These are phyloP conservation scores for Harringtonia aguacate DNA, from an alignment of 2,329 filamentous ascomycete genomes.

Conservation along the genomic window DNA sequence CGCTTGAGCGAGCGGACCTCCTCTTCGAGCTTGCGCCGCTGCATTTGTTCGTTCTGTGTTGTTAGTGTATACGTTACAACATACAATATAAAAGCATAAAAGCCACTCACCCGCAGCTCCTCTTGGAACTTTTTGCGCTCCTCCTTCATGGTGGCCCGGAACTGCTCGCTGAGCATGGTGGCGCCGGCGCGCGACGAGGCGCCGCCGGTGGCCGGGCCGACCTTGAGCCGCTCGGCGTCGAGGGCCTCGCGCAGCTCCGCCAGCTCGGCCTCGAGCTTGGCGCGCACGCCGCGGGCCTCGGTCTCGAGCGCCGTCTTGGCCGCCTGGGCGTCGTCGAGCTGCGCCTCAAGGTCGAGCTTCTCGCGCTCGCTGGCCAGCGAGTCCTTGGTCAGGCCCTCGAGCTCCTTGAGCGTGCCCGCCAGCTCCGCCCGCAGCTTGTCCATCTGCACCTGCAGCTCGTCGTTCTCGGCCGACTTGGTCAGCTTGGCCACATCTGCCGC, in stretches of 20 bases:
- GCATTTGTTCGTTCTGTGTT: conserved; percentile 37
- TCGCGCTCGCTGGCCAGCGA: conserved; percentile 39
- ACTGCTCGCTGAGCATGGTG: conserved; percentile 44
- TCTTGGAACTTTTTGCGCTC: conserved; percentile 47
- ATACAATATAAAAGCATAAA: not conserved
- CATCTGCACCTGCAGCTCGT: conserved; percentile 35
- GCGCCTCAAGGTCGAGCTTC: conserved; percentile 32
- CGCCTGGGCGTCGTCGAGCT: conserved; percentile 29
- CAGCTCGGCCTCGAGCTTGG: conserved; percentile 31
- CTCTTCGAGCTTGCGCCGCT: conserved; percentile 37
- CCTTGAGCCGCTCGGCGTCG: conserved; percentile 38
- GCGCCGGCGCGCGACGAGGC: conserved; percentile 31
- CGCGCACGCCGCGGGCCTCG: conserved; percentile 24
- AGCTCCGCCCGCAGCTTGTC: conserved; percentile 40
- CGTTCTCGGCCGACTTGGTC: conserved; percentile 36
- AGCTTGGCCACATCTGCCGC: conserved; percentile 45
- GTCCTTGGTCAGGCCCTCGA: conserved; percentile 43
- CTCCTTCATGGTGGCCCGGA: conserved; percentile 43
- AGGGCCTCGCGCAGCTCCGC: conserved; percentile 37
- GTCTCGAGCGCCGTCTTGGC: conserved; percentile 24
- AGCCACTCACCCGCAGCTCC: conserved; percentile 34
- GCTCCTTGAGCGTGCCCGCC: conserved; percentile 36
- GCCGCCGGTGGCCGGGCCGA: conserved; percentile 15
- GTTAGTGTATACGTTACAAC: conserved; percentile 16
- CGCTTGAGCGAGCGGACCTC: conserved; percentile 34